Base-by-base conservation (phyloP, 2,329 filamentous ascomycete genomes). In the Fusarium fujikuroi region DNA sequence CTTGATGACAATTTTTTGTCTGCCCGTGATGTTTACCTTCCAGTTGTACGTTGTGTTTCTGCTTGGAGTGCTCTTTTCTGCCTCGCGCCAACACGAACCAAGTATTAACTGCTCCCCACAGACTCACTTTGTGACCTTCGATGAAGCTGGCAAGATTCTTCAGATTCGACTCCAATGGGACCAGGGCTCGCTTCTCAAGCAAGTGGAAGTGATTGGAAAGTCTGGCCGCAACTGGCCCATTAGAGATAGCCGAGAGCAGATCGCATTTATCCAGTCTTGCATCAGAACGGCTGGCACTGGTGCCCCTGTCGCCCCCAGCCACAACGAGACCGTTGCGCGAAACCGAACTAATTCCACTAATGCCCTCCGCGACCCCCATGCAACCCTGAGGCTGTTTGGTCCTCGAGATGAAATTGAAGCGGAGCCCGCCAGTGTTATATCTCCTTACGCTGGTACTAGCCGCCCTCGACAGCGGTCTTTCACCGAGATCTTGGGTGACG, bases 151-250 rank as follows among this genome's bases (percentile, higher is more conserved):
- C 81, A 95, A 94, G 84, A 98, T 99, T 80, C 82, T 88, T 67
- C 94, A 96, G 81, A 93, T 98, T 73, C 93, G 95, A 76, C 90
- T 95, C 76, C 94, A 92, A 81, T 99, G 96, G 96, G 96, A 99
- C 81, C 96, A 99, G 83, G 95, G 92, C 69, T 92, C 94, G 60
- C 89, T 99, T 44, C 89, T 99, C 75, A 98, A 96, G 85, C 92
- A 97, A 82, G 89, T 98, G 73, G 95, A 98, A 71, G 91, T 98
- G 63, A 98, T 99, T 82, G 95, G 96, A 78, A 92, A 92, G 80
- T 92, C 92, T 60, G 94, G 93, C 63, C 93, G 92, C 81, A 97
- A 96, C 84, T 99, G 96, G 96, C 96, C 96, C 61, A 97, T 99
- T 80, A 90, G 91, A 76, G 95, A 97, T 80, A 93, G 92, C 80